A percentile compares a stretch with the other conserved stretches of the same genome.
phyloP scores from a whole-genome alignment of 441 rosid genomes.

The Populus hybrid region DNA sequence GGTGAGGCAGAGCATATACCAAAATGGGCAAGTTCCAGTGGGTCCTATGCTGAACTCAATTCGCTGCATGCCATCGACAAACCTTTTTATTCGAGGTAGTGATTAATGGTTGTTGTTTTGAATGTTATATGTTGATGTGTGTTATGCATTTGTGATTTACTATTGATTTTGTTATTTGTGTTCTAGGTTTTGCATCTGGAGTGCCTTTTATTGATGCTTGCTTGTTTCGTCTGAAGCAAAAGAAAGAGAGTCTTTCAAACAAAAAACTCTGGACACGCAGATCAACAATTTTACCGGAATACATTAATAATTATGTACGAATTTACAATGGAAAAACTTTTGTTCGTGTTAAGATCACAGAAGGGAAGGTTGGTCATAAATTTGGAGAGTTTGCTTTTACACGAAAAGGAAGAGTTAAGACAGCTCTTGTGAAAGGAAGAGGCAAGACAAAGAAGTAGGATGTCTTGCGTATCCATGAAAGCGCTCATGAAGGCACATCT shows the following conservation, averaged over 20 bases:
- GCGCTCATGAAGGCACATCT: too few relatives aligned
- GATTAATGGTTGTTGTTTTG: not conserved
- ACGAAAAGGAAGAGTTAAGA: conserved; percentile 32
- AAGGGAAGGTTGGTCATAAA: conserved; percentile 59
- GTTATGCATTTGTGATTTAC: too few relatives aligned
- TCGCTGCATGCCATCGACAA: conserved; percentile 46
- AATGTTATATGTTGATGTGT: not conserved
- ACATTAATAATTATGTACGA: conserved; percentile 36
- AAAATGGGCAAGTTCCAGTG: conserved; percentile 38
- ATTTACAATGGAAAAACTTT: conserved; percentile 52
- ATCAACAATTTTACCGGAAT: conserved; percentile 58
- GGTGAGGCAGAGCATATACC: conserved; percentile 37
- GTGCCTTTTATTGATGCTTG: conserved; percentile 54
- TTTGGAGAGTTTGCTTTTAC: conserved; percentile 61
- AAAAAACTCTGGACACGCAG: conserved; percentile 58
- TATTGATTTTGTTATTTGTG: not conserved
- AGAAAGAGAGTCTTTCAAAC: conserved; percentile 34
- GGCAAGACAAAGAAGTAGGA: too few relatives aligned
- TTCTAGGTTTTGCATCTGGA: conserved; percentile 5
- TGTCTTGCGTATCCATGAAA: too few relatives aligned
- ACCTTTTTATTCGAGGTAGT: conserved; percentile 76
- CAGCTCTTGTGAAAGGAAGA: too few relatives aligned
- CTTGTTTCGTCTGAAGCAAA: conserved; percentile 40
- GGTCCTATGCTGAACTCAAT: conserved; percentile 46
- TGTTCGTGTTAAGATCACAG: conserved; percentile 57